phyloP scores from a whole-genome alignment of 2,329 filamentous ascomycete genomes.

The Aspergillus pseudoviridinutans region DNA sequence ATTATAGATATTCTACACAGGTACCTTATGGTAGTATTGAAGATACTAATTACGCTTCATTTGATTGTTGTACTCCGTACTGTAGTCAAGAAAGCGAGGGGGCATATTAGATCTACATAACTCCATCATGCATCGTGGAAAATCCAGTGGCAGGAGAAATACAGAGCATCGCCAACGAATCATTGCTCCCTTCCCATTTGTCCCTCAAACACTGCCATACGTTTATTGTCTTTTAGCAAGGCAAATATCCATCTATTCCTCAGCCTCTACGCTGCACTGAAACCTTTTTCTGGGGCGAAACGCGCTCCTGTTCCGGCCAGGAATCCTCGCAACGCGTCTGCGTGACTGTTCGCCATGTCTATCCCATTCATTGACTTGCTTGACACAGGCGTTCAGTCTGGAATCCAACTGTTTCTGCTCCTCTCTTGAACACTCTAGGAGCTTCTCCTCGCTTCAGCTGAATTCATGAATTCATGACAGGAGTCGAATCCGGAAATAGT shows the following conservation, averaged over 20 bases:
- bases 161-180: neutral
- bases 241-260: neutral
- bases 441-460: neutral
- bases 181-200: neutral
- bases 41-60: neutral
- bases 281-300: neutral
- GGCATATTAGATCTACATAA: neutral
- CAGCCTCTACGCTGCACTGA: neutral
- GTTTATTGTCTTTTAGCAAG: neutral
- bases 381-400: neutral
- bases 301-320: neutral
- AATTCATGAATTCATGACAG: neutral
- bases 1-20: neutral
- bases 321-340: neutral
- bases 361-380: neutral
- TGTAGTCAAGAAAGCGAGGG: neutral
- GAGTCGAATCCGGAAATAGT: neutral
- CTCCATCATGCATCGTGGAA: neutral
- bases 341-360: neutral
- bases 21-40: neutral
- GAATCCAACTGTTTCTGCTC: neutral
- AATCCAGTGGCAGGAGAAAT: neutral
- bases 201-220: neutral
- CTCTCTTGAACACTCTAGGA: neutral
- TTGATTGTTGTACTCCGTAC: neutral